phyloP scores from a whole-genome alignment of 306 rosid genomes.

The Corylus avellana region DNA sequence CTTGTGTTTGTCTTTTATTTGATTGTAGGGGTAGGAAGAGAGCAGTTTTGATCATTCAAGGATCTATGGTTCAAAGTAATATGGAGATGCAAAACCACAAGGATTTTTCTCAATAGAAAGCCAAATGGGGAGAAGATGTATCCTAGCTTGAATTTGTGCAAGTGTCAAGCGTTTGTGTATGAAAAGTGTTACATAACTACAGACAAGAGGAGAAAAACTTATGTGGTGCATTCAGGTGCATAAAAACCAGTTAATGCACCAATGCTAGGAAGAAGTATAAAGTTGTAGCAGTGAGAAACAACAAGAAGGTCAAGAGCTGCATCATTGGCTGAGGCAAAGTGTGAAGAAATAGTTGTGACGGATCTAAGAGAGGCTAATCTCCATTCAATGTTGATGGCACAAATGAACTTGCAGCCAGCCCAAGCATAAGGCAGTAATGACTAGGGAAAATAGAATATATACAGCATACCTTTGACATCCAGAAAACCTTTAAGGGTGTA shows the following conservation, averaged over 20 bases:
- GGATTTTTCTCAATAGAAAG: neutral
- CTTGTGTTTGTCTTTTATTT: neutral
- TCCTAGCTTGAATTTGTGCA: neutral
- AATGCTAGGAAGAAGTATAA: neutral
- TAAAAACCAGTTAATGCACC: neutral
- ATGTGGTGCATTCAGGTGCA: neutral
- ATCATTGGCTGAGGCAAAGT: constrained; percentile 18
- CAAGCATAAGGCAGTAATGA: neutral
- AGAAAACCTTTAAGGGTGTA: constrained; percentile 70
- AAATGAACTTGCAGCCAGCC: neutral
- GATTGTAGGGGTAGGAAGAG: neutral
- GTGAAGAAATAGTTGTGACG: neutral
- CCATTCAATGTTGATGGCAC: constrained; percentile 13
- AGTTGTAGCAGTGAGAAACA: neutral
- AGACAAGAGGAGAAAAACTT: neutral
- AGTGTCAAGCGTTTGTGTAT: neutral
- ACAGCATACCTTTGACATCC: constrained; percentile 55
- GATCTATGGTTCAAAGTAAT: neutral
- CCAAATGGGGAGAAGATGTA: neutral
- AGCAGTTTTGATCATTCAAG: neutral
- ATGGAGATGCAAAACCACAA: neutral
- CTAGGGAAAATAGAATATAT: neutral
- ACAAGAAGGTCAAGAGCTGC: neutral
- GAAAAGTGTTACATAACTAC: neutral
- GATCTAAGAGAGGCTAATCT: neutral